These are phyloP conservation scores for Amaranthus cruentus DNA, from an alignment of 148 eudicot species.

Conservation along the genomic window DNA sequence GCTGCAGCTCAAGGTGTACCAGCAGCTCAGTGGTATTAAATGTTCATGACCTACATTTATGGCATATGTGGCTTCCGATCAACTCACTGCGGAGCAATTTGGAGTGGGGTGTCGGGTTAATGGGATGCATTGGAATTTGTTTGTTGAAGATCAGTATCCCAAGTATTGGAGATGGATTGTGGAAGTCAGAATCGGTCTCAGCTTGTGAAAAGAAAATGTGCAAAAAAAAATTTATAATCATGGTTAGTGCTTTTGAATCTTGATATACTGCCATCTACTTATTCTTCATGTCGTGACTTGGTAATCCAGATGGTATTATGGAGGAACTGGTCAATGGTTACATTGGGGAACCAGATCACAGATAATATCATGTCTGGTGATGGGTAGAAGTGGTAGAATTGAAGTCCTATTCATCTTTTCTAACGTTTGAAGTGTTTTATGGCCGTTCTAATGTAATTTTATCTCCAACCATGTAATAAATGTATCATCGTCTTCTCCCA, in stretches of 20 bases:
- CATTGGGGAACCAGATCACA: not conserved
- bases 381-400: not conserved
- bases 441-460: conserved; percentile 6
- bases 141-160: not conserved
- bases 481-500: not conserved
- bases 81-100: conserved; percentile 4
- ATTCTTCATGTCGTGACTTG: conserved; percentile 4
- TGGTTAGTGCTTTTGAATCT: not conserved
- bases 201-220: not conserved
- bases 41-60: not conserved
- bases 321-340: conserved; percentile 2
- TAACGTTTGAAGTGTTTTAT: conserved; percentile 3
- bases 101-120: not conserved
- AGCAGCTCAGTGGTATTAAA: conserved; percentile 67
- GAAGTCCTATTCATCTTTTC: conserved; percentile 1
- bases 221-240: not conserved
- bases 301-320: conserved; percentile 16
- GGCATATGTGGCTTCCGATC: not conserved
- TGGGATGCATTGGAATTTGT: not conserved
- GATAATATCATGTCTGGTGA: conserved; percentile 4
- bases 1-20: conserved; percentile 65
- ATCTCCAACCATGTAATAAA: conserved; percentile 13
- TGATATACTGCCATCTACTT: not conserved
- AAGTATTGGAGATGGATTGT: not conserved
- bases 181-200: not conserved